phyloP scores from a whole-genome alignment of 805 yeast genomes.

The Candida verbasci region DNA sequence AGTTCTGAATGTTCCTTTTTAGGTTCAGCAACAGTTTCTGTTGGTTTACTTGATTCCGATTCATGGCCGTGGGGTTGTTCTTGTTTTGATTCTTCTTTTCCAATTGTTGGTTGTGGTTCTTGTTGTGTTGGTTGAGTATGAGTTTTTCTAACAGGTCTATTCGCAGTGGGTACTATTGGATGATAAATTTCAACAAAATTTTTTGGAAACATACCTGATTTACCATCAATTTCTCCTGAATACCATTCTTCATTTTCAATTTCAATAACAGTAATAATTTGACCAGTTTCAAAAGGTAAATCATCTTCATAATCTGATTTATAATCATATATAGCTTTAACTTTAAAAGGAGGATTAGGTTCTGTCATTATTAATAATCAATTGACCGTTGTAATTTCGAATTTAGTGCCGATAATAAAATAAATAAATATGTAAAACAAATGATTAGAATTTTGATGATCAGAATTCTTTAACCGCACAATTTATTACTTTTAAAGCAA shows the following conservation, averaged over 20 bases:
- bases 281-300: constrained; percentile 63
- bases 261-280: constrained; percentile 66
- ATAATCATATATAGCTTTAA: constrained; percentile 65
- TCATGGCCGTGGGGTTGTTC: background rate
- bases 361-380: constrained; percentile 7
- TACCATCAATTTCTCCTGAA: constrained; percentile 62
- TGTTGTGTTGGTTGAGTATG: background rate
- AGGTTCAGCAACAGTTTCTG: background rate
- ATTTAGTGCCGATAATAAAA: no score
- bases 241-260: constrained; percentile 94
- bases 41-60: background rate
- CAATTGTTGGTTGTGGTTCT: constrained; percentile 1
- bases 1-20: background rate
- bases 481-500: no score
- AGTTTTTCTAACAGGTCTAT: constrained; percentile 6
- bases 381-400: no score
- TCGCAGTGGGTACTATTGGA: constrained; percentile 10
- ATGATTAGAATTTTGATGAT: no score
- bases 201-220: constrained; percentile 81
- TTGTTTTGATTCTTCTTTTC: background rate
- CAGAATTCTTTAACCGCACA: no score
- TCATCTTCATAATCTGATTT: constrained; percentile 71
- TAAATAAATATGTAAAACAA: no score
- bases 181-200: constrained; percentile 58
- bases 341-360: constrained; percentile 52